phyloP scores from a whole-genome alignment of 1,284 basidiomycete species.

The Cutaneotrichosporon daszewskae region DNA sequence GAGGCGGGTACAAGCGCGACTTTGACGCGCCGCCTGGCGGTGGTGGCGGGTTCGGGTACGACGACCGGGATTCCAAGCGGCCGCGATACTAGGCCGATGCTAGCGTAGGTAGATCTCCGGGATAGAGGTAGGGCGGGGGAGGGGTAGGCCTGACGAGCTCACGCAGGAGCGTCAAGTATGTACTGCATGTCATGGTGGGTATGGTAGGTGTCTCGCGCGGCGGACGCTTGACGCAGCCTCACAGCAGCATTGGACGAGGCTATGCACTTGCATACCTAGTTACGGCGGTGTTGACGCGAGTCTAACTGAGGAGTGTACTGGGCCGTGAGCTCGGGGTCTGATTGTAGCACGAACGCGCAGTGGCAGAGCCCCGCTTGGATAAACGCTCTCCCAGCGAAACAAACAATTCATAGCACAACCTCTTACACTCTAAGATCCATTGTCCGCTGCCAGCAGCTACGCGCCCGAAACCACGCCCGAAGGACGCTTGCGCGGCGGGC shows the following conservation, averaged over 20 bases:
- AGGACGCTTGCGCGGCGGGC: not conserved
- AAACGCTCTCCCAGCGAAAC: too few species aligned
- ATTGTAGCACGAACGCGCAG: too few species aligned
- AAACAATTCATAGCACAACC: slow-evolving; percentile 1
- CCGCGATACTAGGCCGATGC: slow-evolving; percentile 57
- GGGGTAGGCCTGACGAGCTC: not conserved
- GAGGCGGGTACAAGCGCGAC: slow-evolving; percentile 35
- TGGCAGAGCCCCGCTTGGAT: too few species aligned
- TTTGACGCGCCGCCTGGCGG: slow-evolving; percentile 42
- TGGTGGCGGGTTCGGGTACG: slow-evolving; percentile 63
- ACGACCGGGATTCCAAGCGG: slow-evolving; percentile 72
- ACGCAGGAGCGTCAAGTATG: slow-evolving; percentile 1
- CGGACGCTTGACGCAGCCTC: too few species aligned
- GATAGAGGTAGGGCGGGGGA: not conserved
- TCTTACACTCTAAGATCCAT: too few species aligned
- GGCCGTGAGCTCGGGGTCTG: too few species aligned
- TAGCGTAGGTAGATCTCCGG: not conserved
- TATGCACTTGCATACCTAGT: too few species aligned
- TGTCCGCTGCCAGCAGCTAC: not conserved
- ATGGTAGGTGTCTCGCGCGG: slow-evolving; percentile 9
- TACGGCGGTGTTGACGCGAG: too few species aligned
- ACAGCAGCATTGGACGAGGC: too few species aligned
- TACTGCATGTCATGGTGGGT: slow-evolving; percentile 6
- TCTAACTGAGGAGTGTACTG: too few species aligned
- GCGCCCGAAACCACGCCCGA: not conserved